phyloP scores from a whole-genome alignment of 192 early-diverging fungal genomes.

The Chytriomyces confervae region DNA sequence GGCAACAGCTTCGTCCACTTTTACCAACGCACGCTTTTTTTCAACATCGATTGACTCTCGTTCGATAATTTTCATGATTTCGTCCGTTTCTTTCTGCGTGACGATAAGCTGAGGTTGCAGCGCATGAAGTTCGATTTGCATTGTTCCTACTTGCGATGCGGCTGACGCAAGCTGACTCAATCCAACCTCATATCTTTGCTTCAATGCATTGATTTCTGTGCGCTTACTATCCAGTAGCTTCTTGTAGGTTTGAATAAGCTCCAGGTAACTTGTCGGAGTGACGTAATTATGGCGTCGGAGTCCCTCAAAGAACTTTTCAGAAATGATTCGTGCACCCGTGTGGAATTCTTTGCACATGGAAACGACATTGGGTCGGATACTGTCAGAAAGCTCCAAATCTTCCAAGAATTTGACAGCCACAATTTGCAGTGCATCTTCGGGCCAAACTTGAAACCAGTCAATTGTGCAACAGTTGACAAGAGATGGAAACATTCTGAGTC shows the following conservation, averaged over 20 bases:
- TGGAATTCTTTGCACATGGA: slow-evolving; percentile 68
- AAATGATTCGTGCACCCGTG: slow-evolving; percentile 50
- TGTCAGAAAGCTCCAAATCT: slow-evolving; percentile 57
- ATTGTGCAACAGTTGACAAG: slow-evolving; percentile 69
- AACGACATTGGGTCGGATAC: slow-evolving; percentile 52
- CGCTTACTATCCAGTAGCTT: slow-evolving; percentile 55
- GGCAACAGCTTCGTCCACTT: slow-evolving; percentile 61
- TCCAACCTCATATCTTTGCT: slow-evolving; percentile 59
- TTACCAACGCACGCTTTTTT: slow-evolving; percentile 61
- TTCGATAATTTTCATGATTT: slow-evolving; percentile 62
- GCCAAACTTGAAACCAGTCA: slow-evolving; percentile 71
- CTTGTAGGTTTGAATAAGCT: slow-evolving; percentile 67
- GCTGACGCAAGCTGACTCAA: slow-evolving; percentile 63
- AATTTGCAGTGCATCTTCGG: slow-evolving; percentile 66
- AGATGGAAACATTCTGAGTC: slow-evolving; percentile 65
- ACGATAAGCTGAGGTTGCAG: slow-evolving; percentile 62
- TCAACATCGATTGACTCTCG: slow-evolving; percentile 62
- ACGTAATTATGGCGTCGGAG: slow-evolving; percentile 63
- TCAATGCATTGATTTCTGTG: slow-evolving; percentile 57
- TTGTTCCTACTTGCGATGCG: slow-evolving; percentile 58
- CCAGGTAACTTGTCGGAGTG: slow-evolving; percentile 63
- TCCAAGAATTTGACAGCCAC: slow-evolving; percentile 63
- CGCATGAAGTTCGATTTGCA: slow-evolving; percentile 63
- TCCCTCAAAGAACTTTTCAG: slow-evolving; percentile 54
- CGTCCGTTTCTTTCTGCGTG: slow-evolving; percentile 62